A percentile compares a stretch with the other conserved stretches of the same genome.
Conservation (phyloP, 2,329 filamentous ascomycete genomes). For the Davidsoniella virescens region DNA sequence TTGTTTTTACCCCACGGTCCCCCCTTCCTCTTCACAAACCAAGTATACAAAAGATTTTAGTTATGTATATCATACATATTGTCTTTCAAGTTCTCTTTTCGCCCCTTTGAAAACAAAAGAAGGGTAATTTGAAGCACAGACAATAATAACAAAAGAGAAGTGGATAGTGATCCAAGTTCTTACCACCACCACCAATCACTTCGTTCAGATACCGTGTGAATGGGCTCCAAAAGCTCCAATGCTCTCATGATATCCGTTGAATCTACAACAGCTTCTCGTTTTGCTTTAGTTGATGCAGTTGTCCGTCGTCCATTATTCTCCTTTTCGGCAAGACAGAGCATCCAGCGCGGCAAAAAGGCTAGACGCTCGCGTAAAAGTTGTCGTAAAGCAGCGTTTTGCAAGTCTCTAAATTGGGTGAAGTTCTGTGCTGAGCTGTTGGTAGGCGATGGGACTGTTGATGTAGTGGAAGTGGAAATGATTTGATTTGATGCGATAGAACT, state of each 20-base stretch:
- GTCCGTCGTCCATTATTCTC: background rate
- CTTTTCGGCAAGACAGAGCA: constrained; percentile 17
- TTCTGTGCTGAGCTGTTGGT: no score
- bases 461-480: no score
- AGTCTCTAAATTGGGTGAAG: no score
- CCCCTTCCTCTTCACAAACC: no score
- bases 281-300: background rate
- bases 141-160: background rate
- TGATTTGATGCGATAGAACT: no score
- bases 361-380: constrained; percentile 14
- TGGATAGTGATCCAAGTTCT: background rate
- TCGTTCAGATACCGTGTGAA: constrained; percentile 1
- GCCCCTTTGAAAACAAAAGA: no score
- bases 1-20: no score
- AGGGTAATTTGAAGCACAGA: no score
- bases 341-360: constrained; percentile 14
- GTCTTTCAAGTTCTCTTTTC: no score
- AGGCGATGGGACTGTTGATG: no score
- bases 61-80: no score
- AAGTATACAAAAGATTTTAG: no score
- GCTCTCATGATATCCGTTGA: background rate
- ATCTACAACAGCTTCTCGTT: constrained; percentile 1
- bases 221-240: constrained; percentile 1
- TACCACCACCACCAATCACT: constrained; percentile 9
- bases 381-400: constrained; percentile 4